phyloP scores from a whole-genome alignment of 306 rosid genomes.

The Casuarina equisetifolia region DNA sequence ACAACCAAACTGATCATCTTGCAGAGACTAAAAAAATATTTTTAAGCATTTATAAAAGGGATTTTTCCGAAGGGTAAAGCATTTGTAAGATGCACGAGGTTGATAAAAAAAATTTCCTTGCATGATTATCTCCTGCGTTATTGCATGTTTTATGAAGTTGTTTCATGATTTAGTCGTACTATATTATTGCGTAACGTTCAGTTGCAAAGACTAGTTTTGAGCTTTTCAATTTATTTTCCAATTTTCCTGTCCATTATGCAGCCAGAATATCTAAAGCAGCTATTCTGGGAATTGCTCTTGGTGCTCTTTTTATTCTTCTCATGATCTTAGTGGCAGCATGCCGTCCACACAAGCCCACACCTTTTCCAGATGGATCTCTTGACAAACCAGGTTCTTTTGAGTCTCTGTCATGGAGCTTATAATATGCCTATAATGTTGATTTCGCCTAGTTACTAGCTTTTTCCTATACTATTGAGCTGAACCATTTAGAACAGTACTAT shows the following conservation, averaged over 20 bases:
- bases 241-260: conserved; percentile 28
- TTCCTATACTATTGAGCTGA: not conserved
- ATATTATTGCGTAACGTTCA: not conserved
- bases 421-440: not conserved
- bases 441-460: not conserved
- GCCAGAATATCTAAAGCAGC: conserved; percentile 86
- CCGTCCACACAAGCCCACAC: conserved; percentile 69
- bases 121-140: not conserved
- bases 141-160: conserved; percentile 1
- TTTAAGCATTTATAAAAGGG: not conserved
- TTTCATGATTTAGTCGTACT: not conserved
- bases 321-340: conserved; percentile 83
- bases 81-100: not conserved
- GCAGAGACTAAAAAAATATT: not conserved
- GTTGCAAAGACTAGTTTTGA: not conserved
- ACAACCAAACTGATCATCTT: not conserved
- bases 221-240: not conserved
- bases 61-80: not conserved
- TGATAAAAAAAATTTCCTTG: not conserved
- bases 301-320: conserved; percentile 90
- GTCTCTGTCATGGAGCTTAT: not conserved
- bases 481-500: not conserved
- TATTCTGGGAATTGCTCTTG: conserved; percentile 92
- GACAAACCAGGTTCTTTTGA: conserved; percentile 74
- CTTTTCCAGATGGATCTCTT: conserved; percentile 77